These are phyloP conservation scores for Rhododendron williamsianum DNA, from an alignment of 148 eudicot genomes.

Conservation along the genomic window DNA sequence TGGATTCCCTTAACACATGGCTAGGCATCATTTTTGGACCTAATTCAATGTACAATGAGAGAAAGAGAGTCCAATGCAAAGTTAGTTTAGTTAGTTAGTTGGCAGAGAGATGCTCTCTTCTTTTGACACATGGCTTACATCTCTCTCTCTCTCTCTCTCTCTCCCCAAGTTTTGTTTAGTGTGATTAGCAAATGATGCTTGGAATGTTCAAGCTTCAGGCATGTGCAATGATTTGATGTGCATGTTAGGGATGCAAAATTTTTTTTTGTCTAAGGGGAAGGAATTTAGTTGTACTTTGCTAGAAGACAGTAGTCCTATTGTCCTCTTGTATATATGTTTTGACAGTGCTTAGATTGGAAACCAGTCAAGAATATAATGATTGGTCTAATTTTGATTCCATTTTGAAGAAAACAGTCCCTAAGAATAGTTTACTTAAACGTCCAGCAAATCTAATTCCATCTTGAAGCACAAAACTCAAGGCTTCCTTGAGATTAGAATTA, in stretches of 20 bases:
- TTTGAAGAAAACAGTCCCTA: constrained; percentile 1
- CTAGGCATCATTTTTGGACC: constrained; percentile 10
- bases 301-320: constrained; percentile 15
- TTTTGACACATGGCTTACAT: constrained; percentile 20
- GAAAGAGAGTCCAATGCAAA: neutral
- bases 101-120: neutral
- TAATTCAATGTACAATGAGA: neutral
- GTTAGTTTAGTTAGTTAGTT: neutral
- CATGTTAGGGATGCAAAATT: constrained; percentile 21
- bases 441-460: neutral
- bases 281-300: neutral
- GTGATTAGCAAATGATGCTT: constrained; percentile 11
- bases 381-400: constrained; percentile 7
- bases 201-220: constrained; percentile 17
- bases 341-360: neutral
- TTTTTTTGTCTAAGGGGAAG: neutral
- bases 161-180: neutral
- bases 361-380: neutral
- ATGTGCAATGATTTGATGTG: constrained; percentile 32
- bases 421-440: neutral
- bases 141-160: neutral
- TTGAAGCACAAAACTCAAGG: neutral
- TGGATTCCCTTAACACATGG: constrained; percentile 24
- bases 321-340: neutral
- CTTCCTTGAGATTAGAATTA: neutral